Conservation (phyloP, 768 basidiomycete genomes). For the Paxillus rubicundulus region DNA sequence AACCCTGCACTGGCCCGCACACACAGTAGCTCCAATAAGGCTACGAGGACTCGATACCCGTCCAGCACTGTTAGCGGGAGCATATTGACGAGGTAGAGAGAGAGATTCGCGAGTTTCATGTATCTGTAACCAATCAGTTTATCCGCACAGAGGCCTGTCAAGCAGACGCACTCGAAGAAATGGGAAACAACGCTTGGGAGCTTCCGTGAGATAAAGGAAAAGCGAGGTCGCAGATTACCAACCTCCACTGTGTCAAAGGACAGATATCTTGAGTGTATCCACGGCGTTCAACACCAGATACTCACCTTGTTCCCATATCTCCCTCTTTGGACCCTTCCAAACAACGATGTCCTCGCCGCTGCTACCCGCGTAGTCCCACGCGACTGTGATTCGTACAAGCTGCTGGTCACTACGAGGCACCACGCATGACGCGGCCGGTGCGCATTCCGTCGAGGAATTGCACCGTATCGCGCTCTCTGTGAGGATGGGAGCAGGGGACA, state of each 20-base stretch:
- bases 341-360: constrained; percentile 45
- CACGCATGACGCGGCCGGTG: constrained; percentile 47
- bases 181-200: constrained; percentile 27
- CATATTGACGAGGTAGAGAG: constrained; percentile 80
- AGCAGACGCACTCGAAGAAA: constrained; percentile 54
- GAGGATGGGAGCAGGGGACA: constrained; percentile 58
- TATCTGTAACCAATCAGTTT: constrained; percentile 43
- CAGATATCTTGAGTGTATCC: not conserved
- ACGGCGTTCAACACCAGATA: constrained; percentile 1
- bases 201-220: constrained; percentile 12
- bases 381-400: constrained; percentile 56
- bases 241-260: constrained; percentile 45
- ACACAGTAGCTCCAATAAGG: constrained; percentile 25
- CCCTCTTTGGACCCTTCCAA: constrained; percentile 69
- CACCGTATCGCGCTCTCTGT: constrained; percentile 40
- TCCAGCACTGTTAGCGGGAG: constrained; percentile 73
- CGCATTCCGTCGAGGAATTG: constrained; percentile 34
- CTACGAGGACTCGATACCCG: constrained; percentile 56
- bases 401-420: constrained; percentile 47
- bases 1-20: not conserved
- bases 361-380: not conserved
- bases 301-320: constrained; percentile 67
- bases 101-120: constrained; percentile 62
- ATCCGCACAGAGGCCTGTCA: not conserved
- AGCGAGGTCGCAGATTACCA: constrained; percentile 42